A percentile compares a stretch with the other conserved stretches of the same genome.
phyloP scores from a whole-genome alignment of 2,329 filamentous ascomycete genomes.

The Plectosphaerella sp. region DNA sequence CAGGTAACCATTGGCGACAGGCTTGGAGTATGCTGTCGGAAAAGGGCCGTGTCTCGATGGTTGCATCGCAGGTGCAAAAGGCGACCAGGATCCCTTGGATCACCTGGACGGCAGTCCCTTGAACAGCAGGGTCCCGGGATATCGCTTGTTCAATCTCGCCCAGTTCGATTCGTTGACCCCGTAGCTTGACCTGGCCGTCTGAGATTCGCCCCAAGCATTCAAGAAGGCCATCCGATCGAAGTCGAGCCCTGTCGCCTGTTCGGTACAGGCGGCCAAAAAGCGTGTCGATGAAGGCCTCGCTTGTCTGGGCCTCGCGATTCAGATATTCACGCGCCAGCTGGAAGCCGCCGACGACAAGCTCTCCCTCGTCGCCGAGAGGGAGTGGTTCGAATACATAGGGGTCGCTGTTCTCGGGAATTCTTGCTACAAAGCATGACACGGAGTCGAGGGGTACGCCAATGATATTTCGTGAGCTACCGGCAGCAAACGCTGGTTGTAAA shows the following conservation, averaged over 20 bases:
- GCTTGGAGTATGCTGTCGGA: slow-evolving; percentile 22
- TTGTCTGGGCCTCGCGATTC: slow-evolving; percentile 73
- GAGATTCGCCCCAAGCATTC: slow-evolving; percentile 79
- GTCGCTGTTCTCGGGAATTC: slow-evolving; percentile 31
- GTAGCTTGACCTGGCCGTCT: slow-evolving; percentile 79
- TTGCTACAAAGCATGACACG: slow-evolving; percentile 71
- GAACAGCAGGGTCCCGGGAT: slow-evolving; percentile 56
- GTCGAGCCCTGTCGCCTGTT: slow-evolving; percentile 77
- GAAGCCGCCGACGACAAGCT: slow-evolving; percentile 74
- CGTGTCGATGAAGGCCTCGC: slow-evolving; percentile 64
- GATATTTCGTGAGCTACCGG: slow-evolving; percentile 53
- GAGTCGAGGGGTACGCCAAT: slow-evolving; percentile 79
- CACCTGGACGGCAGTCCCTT: slow-evolving; percentile 63
- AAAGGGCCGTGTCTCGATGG: slow-evolving; percentile 30
- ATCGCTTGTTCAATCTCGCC: slow-evolving; percentile 73
- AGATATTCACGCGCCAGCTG: slow-evolving; percentile 80
- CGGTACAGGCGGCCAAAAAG: slow-evolving; percentile 70
- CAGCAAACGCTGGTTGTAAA: slow-evolving; percentile 58
- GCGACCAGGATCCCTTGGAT: slow-evolving; percentile 65
- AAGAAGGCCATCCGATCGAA: slow-evolving; percentile 64
- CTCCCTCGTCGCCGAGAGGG: slow-evolving; percentile 64
- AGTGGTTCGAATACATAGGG: slow-evolving; percentile 45
- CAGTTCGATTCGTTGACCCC: slow-evolving; percentile 78
- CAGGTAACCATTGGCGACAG: slow-evolving; percentile 72
- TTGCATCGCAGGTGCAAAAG: slow-evolving; percentile 57